Evolutionary conservation across 805 yeast species (phyloP), one percentile per base, ranked within the genome.

Genomic region (Candida boleticola): DNA sequence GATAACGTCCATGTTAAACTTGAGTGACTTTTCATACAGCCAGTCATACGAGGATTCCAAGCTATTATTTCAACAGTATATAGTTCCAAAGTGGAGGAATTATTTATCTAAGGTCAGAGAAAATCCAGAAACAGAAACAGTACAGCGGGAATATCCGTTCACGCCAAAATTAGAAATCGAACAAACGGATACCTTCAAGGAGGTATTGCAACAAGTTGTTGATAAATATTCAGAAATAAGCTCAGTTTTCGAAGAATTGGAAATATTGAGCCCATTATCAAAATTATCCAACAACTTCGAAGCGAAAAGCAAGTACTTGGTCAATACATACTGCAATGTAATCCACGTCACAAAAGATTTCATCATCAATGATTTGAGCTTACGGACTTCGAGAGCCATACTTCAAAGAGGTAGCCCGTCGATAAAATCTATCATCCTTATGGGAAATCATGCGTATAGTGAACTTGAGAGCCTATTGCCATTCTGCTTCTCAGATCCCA

Each of bases 1-100:
- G 5, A 22, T 51, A n/a, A 14, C 48, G 9, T 25, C n/a, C 11
- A 3, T 2, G 5, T 36, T 57, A 23, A 51, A 47, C 2, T 38
- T 53, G 25, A 50, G 41, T 32, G 52, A 47, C 9, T 53, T 47
- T 35, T 47, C 19, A 16, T 36, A 10, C 20, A 25, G 39, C n/a
- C 44, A 47, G 4, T 43, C 50, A 2, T 44, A 52, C 6, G 47
- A 46, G 20, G 51, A 54, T 35, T 59, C 57, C 0, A 37, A 52
- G 29, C 37, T 52, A 41, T 42, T 58, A 26, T 54, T 51, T 39
- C 37, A 55, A 22, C 31, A 37, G 2, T 60, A 56, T 26, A 44
- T 57, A 5, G 39, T 39, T 21, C 55, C 55, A 3, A 36, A 32
- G 6, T 58, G 63, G 63, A 39, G 33, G 14, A 27, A 23, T 11